Conservation (phyloP, 2,329 filamentous ascomycete species). For the Sclerotinia minor region DNA sequence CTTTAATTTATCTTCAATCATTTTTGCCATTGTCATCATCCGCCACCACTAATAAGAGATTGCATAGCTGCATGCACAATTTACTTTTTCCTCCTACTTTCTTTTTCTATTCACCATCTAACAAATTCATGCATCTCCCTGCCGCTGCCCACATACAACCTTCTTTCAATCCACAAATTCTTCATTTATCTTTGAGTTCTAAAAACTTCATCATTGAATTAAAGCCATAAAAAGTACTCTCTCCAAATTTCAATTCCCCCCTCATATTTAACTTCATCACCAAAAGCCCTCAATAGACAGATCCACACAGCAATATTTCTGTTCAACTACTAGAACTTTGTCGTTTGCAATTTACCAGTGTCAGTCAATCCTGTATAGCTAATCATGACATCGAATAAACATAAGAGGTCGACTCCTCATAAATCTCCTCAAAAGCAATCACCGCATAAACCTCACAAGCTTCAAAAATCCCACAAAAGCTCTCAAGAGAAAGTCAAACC, state of each 20-base stretch:
- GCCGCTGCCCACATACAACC: background rate
- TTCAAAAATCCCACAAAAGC: background rate
- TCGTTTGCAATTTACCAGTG: background rate
- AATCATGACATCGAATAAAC: conserved; percentile 7
- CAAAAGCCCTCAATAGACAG: background rate
- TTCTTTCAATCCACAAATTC: background rate
- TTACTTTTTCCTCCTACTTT: background rate
- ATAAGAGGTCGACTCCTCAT: background rate
- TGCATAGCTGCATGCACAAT: no score
- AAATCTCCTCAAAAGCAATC: background rate
- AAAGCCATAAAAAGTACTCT: background rate
- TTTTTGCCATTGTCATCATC: background rate
- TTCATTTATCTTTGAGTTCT: background rate
- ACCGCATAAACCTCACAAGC: background rate
- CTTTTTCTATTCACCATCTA: background rate
- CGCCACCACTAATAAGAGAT: background rate
- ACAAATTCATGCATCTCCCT: background rate
- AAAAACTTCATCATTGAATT: background rate
- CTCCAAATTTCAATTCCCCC: background rate
- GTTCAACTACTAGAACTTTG: background rate
- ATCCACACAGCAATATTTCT: background rate
- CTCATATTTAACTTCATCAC: background rate
- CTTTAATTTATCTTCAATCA: background rate
- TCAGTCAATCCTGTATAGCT: background rate
- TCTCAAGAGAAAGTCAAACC: background rate